Evolutionary conservation across 176 grass and related monocot genomes (phyloP).

Genomic region (Thinopyrum elongatum): DNA sequence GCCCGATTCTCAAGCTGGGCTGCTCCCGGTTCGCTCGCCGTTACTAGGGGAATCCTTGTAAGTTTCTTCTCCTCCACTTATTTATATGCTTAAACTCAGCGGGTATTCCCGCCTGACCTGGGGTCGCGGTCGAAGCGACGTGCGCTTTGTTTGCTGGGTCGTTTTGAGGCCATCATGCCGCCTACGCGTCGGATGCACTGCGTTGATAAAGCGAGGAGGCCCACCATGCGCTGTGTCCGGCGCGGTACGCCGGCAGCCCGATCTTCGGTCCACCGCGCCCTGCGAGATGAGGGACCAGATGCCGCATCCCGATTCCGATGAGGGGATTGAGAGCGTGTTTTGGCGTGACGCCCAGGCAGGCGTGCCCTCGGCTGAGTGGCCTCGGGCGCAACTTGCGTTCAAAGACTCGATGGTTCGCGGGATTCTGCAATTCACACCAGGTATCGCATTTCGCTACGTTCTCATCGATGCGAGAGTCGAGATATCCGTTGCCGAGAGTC

Average conservation of each 20-base stretch:
- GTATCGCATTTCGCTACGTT: slow-evolving; percentile 84
- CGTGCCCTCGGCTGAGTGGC: neutral
- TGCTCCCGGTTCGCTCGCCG: slow-evolving; percentile 34
- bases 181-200: too few species aligned
- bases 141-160: too few species aligned
- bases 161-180: too few species aligned
- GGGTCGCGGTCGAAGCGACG: neutral
- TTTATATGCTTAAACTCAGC: neutral
- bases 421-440: slow-evolving; percentile 92
- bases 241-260: too few species aligned
- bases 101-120: neutral
- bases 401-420: slow-evolving; percentile 79
- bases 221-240: too few species aligned
- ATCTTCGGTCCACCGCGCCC: too few species aligned
- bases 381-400: slow-evolving; percentile 77
- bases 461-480: slow-evolving; percentile 64
- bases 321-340: neutral
- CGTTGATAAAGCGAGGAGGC: too few species aligned
- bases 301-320: too few species aligned
- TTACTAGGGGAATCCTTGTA: slow-evolving; percentile 40
- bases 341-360: slow-evolving; percentile 5
- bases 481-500: slow-evolving; percentile 65
- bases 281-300: too few species aligned
- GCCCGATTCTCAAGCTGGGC: neutral
- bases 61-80: slow-evolving; percentile 35